Evolutionary conservation across 2,329 filamentous ascomycete genomes (phyloP), one percentile per base, ranked within the genome.

Genomic region (Xylariaceae sp.): DNA sequence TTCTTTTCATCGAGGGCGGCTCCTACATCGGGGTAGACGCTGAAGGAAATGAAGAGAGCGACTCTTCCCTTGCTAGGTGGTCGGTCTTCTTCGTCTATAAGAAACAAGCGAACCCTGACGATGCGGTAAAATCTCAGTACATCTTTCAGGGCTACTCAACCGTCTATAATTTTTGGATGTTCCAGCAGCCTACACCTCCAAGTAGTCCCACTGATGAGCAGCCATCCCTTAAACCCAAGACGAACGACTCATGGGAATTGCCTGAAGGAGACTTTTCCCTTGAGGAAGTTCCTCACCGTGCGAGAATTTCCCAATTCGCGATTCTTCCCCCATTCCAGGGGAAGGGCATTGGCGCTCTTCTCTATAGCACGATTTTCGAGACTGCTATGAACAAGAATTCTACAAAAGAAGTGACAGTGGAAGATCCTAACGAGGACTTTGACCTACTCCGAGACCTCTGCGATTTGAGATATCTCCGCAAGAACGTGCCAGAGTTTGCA

Each of bases 1-100:
- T 91, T 16, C 80, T 98, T 57, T 96, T 92, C 72, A 97, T 99
- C 59, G 96, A 99, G 73, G 95, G 91, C 23, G 95, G 93, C n/a
- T 89, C 86, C 3, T 85, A 85, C 40, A 86, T 97, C 44, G 84
- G 77, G 9, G 68, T 77, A 37, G 71, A 77, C 26, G 66, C 64
- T 1, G 72, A 79, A 3, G 74, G 74, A 3, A 73, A 79, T 2
- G 86, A 92, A 40, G 82, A 89, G 50, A 82, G 88, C 0, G 89
- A 93, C 59, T 88, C 85, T 80, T 87, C 86, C 0, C 74, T 88
- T 19, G 84, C 92, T 58, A 84, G 93, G 66, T 99, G 95, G 95
- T 92, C 90, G 0, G 77, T 98, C n/a, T 98, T 92, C 75, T 87
- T 96, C 64, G 79, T 96, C 53, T 93, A 89, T 73, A 84, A 88